Evolutionary conservation across 768 basidiomycete species (phyloP), one percentile per base, ranked within the genome.

Genomic region (Lepiota subincarnata): DNA sequence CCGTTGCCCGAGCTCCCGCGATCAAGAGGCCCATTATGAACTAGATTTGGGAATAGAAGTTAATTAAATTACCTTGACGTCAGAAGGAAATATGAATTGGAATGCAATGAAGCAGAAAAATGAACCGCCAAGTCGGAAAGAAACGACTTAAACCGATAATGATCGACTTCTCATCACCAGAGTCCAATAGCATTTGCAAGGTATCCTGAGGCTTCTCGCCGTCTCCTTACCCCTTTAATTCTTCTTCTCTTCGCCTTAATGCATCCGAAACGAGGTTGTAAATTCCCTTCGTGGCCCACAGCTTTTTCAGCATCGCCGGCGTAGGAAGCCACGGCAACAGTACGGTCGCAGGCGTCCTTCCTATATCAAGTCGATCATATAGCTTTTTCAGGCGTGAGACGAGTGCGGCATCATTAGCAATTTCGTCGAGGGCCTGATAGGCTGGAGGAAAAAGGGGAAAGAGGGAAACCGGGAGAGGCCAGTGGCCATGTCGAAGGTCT

Each of bases 1-100:
- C 87, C 41, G 87, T 90, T 11, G 88, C 86, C 62, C 88, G 78
- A 38, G 87, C 83, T n/a, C 88, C 88, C 28, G 88, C 88, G 52
- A 88, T 84, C 52, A 91, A 72, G 13, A 90, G 70, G 28, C 89
- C 88, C 84, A 89, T 89, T 55, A 88, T 86, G 66, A 91, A 89
- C 87, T 89, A 62, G 42, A 60, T 40, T 63, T 55, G 58, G 48
- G 49, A 59, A 47, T 26, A 53, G 53, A 45, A 48, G 56, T 60
- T 24, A 49, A 57, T 60, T 59, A 50, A 18, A 37, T 49, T 20
- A 35, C 34, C 20, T 36, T 55, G 49, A 50, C 55, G 55, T 50
- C 48, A 40, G 31, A 31, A 31, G 31, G 31, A 38, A 39, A 26
- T 13, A 28, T 20, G 18, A 26, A 39, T 22, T 26, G 22, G 44